Evolutionary conservation across 1,284 basidiomycete species (phyloP).

Genomic region (Puccinia horiana): DNA sequence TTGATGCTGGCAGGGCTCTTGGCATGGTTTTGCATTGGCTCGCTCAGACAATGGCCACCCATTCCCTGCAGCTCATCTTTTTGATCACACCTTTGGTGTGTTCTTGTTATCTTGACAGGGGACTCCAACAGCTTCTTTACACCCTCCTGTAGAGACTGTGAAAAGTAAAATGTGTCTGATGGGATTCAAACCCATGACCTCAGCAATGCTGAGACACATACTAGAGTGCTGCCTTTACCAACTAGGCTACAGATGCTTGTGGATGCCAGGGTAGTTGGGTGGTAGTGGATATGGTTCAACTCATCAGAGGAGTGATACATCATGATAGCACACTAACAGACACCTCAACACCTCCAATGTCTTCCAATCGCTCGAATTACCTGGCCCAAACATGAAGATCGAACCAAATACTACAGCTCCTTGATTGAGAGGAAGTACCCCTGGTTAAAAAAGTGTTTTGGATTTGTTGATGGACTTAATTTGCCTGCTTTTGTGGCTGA

Average conservation of each 20-base stretch:
- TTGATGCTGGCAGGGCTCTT: neutral
- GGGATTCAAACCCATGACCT: too few species aligned
- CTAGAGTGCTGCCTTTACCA: too few species aligned
- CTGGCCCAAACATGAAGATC: neutral
- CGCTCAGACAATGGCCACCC: neutral
- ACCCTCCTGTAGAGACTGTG: neutral
- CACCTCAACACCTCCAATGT: too few species aligned
- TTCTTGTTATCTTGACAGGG: neutral
- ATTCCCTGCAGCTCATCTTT: neutral
- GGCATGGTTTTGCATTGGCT: too few species aligned
- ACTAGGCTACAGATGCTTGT: too few species aligned
- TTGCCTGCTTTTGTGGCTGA: slow-evolving; percentile 52
- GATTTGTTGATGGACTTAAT: slow-evolving; percentile 57
- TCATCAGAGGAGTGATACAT: too few species aligned
- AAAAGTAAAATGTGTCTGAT: too few species aligned
- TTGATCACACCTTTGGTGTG: neutral
- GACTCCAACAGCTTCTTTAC: neutral
- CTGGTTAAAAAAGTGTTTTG: slow-evolving; percentile 61
- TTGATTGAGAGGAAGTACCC: slow-evolving; percentile 51
- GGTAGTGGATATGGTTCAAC: too few species aligned
- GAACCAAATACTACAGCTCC: neutral
- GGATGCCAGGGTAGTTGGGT: too few species aligned
- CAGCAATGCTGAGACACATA: too few species aligned
- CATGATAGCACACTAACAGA: too few species aligned
- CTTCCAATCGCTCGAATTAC: too few species aligned